Base-by-base conservation (phyloP, 768 basidiomycete species). In the Suillus lakei region DNA sequence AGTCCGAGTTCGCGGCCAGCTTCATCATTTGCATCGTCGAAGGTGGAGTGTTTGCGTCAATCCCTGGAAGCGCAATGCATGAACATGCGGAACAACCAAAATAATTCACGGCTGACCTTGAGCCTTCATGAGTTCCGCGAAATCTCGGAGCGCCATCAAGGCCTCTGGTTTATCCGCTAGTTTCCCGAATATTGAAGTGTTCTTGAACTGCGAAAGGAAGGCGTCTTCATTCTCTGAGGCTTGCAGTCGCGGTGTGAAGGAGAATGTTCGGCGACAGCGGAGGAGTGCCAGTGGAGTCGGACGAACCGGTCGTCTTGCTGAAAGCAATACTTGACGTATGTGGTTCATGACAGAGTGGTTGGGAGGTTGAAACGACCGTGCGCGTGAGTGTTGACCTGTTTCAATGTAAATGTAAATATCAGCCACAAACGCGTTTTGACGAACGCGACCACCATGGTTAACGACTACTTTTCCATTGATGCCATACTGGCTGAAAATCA, bases 401-500 rank as follows among this genome's bases (percentile, higher is more conserved):
- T 4, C 8, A 39, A 41, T 21, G 54, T 15, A 12, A 53, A 48
- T 1, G 34, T 48, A 48, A 48, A 32, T 34, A 39, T 61, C 68
- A 67, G 68, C 73, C 68, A 69, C 70, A 59, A 59, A 62, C 73
- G 75, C 68, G 75, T 48, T 28, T 58, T 61, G 28, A 28, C 60
- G 43, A 64, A 41, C 54, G 39, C 60, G 56, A 5, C 28, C 16
- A 53, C 64, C 68, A 96, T 96, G 95, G 93, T 96, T 65, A 83
- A 90, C 72, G 94, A 96, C 75, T 98, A 98, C 76, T 97, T 92
- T 77, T 95, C 93, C 0, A 86, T 97, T 62, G 93, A 96, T 64
- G 86, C 93, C 6, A 97, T 98, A 69, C 85, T 97, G 30, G 92
- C 95, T 18, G 94, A 95, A 73, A 96, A 96, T 73, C 94, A 95